Conservation (phyloP, 1,284 basidiomycete genomes). For the Cerrena zonata region DNA sequence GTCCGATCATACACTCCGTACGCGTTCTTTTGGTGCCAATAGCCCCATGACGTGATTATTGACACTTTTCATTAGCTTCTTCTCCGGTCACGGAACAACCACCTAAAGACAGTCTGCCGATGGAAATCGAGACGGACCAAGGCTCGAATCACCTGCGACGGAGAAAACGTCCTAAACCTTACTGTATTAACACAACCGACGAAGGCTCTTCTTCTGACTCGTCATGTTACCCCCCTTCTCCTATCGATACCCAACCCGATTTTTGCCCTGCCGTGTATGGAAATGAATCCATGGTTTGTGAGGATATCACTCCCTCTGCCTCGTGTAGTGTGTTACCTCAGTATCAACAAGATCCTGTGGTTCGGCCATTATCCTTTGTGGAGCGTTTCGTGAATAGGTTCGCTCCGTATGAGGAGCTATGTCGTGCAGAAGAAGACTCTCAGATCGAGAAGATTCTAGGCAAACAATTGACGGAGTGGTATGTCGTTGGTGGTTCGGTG, state of each 20-base stretch:
- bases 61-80: too few species aligned
- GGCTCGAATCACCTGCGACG: neutral
- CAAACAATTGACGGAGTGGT: constrained; percentile 30
- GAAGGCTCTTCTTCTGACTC: constrained; percentile 14
- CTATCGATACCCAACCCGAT: neutral
- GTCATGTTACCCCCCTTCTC: constrained; percentile 13
- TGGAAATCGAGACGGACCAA: too few species aligned
- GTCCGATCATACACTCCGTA: neutral
- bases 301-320: neutral
- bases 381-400: constrained; percentile 44
- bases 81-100: neutral
- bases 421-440: constrained; percentile 39
- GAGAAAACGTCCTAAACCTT: constrained; percentile 3
- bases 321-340: constrained; percentile 30
- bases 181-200: constrained; percentile 8
- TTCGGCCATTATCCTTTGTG: constrained; percentile 26
- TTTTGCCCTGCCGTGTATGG: neutral
- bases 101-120: neutral
- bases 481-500: constrained; percentile 29
- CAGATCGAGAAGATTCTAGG: constrained; percentile 43
- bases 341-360: constrained; percentile 34
- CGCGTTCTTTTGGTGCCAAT: too few species aligned
- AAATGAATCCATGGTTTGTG: constrained; percentile 7
- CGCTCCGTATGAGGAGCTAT: constrained; percentile 50
- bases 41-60: too few species aligned